Percentiles rank a stretch among this genome's conserved stretches.
Conservation (phyloP, 1,139 yeast genomes). For the Yamadazyma pseudoaaseri region DNA sequence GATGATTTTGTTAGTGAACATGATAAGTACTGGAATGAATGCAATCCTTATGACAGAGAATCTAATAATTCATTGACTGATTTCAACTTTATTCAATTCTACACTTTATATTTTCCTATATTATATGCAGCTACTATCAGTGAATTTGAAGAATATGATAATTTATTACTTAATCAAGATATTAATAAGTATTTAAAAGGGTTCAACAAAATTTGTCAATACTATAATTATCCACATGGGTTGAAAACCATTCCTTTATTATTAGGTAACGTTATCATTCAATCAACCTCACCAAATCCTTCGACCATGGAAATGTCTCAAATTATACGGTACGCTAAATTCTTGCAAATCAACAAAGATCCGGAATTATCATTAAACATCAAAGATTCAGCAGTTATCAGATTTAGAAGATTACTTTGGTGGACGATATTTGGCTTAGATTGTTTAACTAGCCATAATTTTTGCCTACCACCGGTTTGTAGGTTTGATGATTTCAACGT, state of each 20-base stretch:
- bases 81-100: slow-evolving; percentile 42
- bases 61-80: slow-evolving; percentile 18
- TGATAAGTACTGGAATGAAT: slow-evolving; percentile 47
- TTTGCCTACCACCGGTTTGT: slow-evolving; percentile 57
- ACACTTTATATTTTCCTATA: slow-evolving; percentile 49
- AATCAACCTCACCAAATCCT: slow-evolving; percentile 57
- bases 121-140: slow-evolving; percentile 54
- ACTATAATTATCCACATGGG: slow-evolving; percentile 54
- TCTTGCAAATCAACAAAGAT: slow-evolving; percentile 56
- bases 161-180: slow-evolving; percentile 46
- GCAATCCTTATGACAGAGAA: slow-evolving; percentile 18
- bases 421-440: slow-evolving; percentile 66
- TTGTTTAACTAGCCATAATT: slow-evolving; percentile 55
- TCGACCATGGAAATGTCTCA: slow-evolving; percentile 52
- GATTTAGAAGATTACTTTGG: slow-evolving; percentile 57
- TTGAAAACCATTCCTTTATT: slow-evolving; percentile 45
- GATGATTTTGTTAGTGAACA: slow-evolving; percentile 47
- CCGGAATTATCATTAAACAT: slow-evolving; percentile 52
- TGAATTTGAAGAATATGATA: slow-evolving; percentile 54
- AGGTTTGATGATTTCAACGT: slow-evolving; percentile 57
- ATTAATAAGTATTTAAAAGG: slow-evolving; percentile 47
- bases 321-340: slow-evolving; percentile 53
- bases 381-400: slow-evolving; percentile 46
- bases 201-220: slow-evolving; percentile 48
- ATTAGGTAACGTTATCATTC: slow-evolving; percentile 51